Evolutionary conservation across 2,329 filamentous ascomycete genomes (phyloP).

Genomic region (Arthroderma uncinatum): DNA sequence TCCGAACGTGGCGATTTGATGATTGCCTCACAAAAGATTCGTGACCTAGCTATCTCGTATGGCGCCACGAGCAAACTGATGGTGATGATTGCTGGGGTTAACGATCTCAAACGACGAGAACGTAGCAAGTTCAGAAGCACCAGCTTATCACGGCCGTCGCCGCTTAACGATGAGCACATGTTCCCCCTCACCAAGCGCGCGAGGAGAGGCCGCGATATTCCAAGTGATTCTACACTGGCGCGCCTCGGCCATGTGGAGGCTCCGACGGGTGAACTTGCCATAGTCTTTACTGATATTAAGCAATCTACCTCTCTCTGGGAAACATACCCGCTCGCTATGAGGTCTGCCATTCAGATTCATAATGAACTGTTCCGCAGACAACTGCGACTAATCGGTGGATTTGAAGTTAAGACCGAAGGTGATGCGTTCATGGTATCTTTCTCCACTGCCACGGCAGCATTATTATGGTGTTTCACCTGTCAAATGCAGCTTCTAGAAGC

Average conservation of each 20-base stretch:
- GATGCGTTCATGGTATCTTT: conserved; percentile 99
- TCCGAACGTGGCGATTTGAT: conserved; percentile 82
- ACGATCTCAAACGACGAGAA: conserved; percentile 78
- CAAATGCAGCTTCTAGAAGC: conserved; percentile 80
- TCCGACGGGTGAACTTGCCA: conserved; percentile 77
- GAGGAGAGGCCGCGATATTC: conserved; percentile 47
- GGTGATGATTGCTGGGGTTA: conserved; percentile 96
- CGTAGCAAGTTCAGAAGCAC: conserved; percentile 63
- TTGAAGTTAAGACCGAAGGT: conserved; percentile 98
- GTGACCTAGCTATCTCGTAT: conserved; percentile 91
- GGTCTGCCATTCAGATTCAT: conserved; percentile 91
- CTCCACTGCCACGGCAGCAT: conserved; percentile 82
- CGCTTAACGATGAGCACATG: conserved; percentile 53
- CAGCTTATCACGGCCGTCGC: conserved; percentile 72
- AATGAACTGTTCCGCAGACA: conserved; percentile 95
- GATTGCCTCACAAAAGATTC: conserved; percentile 85
- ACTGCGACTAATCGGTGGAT: conserved; percentile 83
- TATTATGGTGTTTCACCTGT: conserved; percentile 94
- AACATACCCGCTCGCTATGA: conserved; percentile 87
- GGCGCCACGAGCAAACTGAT: conserved; percentile 91
- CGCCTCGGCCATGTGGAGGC: conserved; percentile 86
- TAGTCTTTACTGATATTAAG: conserved; percentile 98
- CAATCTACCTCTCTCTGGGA: conserved; percentile 96
- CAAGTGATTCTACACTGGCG: conserved; percentile 75
- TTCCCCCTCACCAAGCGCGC: conserved; percentile 53